Evolutionary conservation across 2,329 filamentous ascomycete genomes (phyloP).

Genomic region (Dactylonectria macrodidyma): DNA sequence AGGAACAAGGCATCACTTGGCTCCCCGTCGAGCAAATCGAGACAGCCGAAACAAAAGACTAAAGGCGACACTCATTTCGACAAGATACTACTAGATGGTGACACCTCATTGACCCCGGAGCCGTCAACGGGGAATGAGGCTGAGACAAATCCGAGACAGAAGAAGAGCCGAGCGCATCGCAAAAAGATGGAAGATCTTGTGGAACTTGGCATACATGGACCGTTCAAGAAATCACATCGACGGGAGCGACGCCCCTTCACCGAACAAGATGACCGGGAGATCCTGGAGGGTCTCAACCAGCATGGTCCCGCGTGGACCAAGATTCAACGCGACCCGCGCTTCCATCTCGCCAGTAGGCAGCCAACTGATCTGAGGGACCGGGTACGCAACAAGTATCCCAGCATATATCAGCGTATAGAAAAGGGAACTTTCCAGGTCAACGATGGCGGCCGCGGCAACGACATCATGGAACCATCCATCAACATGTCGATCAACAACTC

Average conservation of each 20-base stretch:
- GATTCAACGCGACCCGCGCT: conserved; percentile 73
- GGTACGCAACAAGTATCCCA: conserved; percentile 75
- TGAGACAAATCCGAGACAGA: conserved; percentile 58
- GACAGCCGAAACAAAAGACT: conserved; percentile 53
- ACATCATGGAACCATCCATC: conserved; percentile 66
- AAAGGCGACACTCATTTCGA: conserved; percentile 68
- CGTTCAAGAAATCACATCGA: conserved; percentile 74
- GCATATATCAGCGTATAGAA: conserved; percentile 70
- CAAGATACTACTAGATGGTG: conserved; percentile 69
- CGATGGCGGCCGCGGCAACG: conserved; percentile 57
- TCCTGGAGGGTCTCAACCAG: conserved; percentile 70
- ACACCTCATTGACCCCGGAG: conserved; percentile 48
- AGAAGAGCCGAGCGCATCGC: conserved; percentile 68
- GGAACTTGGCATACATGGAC: conserved; percentile 72
- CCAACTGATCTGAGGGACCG: conserved; percentile 76
- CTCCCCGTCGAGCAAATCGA: conserved; percentile 39
- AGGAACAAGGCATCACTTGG: conserved; percentile 51
- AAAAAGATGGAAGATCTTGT: conserved; percentile 70
- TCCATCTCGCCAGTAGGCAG: conserved; percentile 71
- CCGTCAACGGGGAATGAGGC: conserved; percentile 46
- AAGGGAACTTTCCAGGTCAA: conserved; percentile 66
- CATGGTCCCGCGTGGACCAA: conserved; percentile 77
- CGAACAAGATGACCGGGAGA: conserved; percentile 74
- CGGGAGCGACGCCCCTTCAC: conserved; percentile 74
- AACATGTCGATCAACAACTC: conserved; percentile 65